Percentiles rank a stretch among this genome's conserved stretches.
phyloP scores from a whole-genome alignment of 768 basidiomycete species.

The Lactifluus echinatus region DNA sequence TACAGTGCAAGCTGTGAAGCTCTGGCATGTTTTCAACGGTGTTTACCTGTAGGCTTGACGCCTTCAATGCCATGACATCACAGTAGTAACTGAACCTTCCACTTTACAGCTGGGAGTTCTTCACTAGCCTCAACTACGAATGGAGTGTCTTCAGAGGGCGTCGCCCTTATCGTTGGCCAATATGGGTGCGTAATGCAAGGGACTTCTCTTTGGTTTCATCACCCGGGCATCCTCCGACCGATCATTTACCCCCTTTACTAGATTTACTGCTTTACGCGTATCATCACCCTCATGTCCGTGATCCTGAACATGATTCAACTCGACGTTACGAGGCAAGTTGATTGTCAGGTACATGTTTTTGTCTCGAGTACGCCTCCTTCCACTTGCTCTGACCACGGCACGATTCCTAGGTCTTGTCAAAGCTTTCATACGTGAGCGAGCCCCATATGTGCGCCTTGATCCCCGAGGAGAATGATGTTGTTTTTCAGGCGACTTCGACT shows the following conservation, averaged over 20 bases:
- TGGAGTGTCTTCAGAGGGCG: too few relatives aligned
- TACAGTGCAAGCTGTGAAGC: too few relatives aligned
- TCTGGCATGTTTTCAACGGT: too few relatives aligned
- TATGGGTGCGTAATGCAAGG: background rate
- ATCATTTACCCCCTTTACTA: background rate
- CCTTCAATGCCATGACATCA: background rate
- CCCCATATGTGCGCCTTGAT: background rate
- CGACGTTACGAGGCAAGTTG: background rate
- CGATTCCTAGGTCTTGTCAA: background rate
- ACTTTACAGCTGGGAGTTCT: too few relatives aligned
- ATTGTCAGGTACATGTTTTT: slow-evolving; percentile 7
- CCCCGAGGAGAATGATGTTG: background rate
- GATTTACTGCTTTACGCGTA: slow-evolving; percentile 12
- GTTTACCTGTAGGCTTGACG: background rate
- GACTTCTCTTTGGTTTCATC: background rate
- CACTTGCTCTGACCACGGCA: too few relatives aligned
- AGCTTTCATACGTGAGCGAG: background rate
- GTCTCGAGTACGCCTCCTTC: background rate
- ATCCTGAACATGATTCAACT: background rate
- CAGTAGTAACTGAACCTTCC: background rate
- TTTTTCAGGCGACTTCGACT: background rate
- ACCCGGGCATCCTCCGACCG: too few relatives aligned
- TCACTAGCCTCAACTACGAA: too few relatives aligned
- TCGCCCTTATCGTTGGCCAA: slow-evolving; percentile 5
- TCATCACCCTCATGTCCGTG: background rate